Conservation (phyloP, 768 basidiomycete species). For the Termitomyces sp. region DNA sequence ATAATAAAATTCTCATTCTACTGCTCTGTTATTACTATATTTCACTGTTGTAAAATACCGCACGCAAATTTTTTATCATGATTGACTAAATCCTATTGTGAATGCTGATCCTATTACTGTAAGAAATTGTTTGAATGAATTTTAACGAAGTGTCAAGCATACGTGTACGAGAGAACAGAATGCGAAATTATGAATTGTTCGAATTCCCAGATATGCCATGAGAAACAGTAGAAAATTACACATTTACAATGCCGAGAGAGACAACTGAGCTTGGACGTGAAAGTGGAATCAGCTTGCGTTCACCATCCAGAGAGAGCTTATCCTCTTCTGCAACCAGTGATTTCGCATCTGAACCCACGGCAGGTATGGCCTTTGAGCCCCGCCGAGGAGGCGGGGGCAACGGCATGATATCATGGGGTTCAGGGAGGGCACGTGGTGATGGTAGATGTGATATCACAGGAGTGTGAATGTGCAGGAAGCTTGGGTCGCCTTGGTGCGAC, state of each 20-base stretch:
- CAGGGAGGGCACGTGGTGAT: slow-evolving; percentile 21
- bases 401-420: slow-evolving; percentile 34
- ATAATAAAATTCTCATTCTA: slow-evolving; percentile 33
- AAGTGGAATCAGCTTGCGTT: slow-evolving; percentile 29
- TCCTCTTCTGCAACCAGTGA: slow-evolving; percentile 18
- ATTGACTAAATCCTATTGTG: background rate
- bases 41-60: slow-evolving; percentile 13
- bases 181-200: background rate
- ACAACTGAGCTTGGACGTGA: slow-evolving; percentile 49
- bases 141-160: slow-evolving; percentile 1
- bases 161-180: slow-evolving; percentile 3
- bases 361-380: slow-evolving; percentile 43
- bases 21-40: slow-evolving; percentile 4
- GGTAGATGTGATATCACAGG: slow-evolving; percentile 35
- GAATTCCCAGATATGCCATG: background rate
- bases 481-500: slow-evolving; percentile 44
- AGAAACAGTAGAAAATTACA: slow-evolving; percentile 20
- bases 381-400: slow-evolving; percentile 63
- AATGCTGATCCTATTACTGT: background rate
- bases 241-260: slow-evolving; percentile 44
- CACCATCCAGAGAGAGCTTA: slow-evolving; percentile 22
- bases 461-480: slow-evolving; percentile 53
- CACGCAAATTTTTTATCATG: background rate
- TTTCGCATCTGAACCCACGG: slow-evolving; percentile 25
- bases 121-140: background rate